Evolutionary conservation across 2,329 filamentous ascomycete species (phyloP).

Genomic region (Epichloe gansuensis): DNA sequence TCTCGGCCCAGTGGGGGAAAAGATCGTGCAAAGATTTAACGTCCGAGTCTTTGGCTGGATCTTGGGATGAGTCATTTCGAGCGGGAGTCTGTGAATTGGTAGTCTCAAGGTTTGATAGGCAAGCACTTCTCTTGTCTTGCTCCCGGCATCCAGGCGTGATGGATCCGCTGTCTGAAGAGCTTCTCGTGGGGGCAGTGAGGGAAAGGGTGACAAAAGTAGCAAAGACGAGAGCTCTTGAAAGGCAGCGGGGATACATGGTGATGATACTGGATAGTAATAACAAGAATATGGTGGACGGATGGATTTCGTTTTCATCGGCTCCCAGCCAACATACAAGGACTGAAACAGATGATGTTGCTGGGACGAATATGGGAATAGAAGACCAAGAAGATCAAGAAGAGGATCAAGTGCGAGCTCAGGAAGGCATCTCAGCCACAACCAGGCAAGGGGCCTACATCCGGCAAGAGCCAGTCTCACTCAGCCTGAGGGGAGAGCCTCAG

Average conservation of each 20-base stretch:
- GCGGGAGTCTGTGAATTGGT: not conserved
- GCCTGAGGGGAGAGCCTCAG: too few species aligned
- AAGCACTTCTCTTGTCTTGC: not conserved
- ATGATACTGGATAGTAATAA: not conserved
- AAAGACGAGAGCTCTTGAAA: not conserved
- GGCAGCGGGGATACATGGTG: not conserved
- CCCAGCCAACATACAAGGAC: too few species aligned
- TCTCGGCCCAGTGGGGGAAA: conserved; percentile 14
- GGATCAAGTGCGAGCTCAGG: not conserved
- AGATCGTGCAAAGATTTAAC: not conserved
- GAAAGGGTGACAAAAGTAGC: not conserved
- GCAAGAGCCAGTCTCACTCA: too few species aligned
- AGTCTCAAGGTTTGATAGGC: not conserved
- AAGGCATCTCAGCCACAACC: too few species aligned
- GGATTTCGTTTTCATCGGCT: not conserved
- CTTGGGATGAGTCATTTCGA: not conserved
- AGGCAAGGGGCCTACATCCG: too few species aligned
- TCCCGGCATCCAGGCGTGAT: too few species aligned
- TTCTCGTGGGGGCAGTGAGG: not conserved
- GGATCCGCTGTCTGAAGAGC: conserved; percentile 13
- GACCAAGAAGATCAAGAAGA: not conserved
- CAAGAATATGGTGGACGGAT: not conserved
- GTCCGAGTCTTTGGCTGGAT: not conserved
- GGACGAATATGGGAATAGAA: not conserved
- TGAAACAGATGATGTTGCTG: too few species aligned